A percentile compares a stretch with the other conserved stretches of the same genome.
Conservation (phyloP, 2,329 filamentous ascomycete genomes). For the Cladosporium cucumerinum region DNA sequence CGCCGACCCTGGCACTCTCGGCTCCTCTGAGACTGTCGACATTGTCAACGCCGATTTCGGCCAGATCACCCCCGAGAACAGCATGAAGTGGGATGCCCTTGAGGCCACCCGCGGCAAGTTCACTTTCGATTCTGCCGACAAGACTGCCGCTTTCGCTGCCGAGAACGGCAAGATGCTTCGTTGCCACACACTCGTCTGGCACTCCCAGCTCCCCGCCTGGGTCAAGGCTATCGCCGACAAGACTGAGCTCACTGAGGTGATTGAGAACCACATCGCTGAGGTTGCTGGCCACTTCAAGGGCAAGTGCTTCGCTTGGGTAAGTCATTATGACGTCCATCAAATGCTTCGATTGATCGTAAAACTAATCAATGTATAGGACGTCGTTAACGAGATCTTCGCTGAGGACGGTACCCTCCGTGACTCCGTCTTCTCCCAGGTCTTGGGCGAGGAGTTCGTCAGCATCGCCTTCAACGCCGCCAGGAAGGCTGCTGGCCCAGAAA, state of each 20-base stretch:
- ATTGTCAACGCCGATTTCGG: slow-evolving; percentile 62
- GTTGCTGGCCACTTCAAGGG: slow-evolving; percentile 60
- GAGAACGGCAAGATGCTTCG: slow-evolving; percentile 58
- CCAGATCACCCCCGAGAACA: slow-evolving; percentile 64
- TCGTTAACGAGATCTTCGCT: slow-evolving; percentile 60
- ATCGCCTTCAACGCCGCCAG: slow-evolving; percentile 62
- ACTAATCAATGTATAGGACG: slow-evolving; percentile 45
- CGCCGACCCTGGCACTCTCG: slow-evolving; percentile 54
- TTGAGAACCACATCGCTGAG: slow-evolving; percentile 58
- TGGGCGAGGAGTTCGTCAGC: slow-evolving; percentile 66
- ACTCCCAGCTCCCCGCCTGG: slow-evolving; percentile 53
- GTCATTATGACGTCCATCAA: slow-evolving; percentile 20
- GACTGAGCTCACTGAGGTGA: slow-evolving; percentile 51
- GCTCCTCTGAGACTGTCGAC: slow-evolving; percentile 47
- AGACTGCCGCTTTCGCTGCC: slow-evolving; percentile 57
- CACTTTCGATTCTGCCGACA: slow-evolving; percentile 57
- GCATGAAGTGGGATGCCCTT: slow-evolving; percentile 65
- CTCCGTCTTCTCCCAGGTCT: slow-evolving; percentile 63
- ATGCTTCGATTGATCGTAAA: not conserved
- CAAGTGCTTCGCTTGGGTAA: slow-evolving; percentile 57
- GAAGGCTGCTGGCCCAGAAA: slow-evolving; percentile 54
- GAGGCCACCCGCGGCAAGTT: slow-evolving; percentile 51
- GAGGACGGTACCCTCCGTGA: slow-evolving; percentile 63
- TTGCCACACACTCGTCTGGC: slow-evolving; percentile 66
- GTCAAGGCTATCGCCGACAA: slow-evolving; percentile 56